These are phyloP conservation scores for Microdochium nivale DNA, from an alignment of 2,329 filamentous ascomycete species.

Conservation along the genomic window DNA sequence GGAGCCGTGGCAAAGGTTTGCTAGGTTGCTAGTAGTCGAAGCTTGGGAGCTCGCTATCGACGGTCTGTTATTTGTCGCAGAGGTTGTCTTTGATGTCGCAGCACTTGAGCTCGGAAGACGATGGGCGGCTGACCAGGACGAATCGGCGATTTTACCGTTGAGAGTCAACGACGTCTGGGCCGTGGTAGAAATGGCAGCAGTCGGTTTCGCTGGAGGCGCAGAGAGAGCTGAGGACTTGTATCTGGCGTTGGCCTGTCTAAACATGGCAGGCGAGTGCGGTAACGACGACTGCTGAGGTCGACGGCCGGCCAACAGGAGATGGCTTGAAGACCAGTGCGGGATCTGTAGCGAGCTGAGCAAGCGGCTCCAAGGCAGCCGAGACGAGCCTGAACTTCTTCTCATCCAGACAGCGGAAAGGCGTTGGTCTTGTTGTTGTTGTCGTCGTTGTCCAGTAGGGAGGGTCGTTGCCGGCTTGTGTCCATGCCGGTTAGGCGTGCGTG, in stretches of 20 bases:
- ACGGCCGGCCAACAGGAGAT: not conserved
- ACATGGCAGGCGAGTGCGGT: conserved; percentile 10
- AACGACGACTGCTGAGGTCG: not conserved
- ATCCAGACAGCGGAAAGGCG: not conserved
- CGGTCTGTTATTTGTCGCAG: conserved; percentile 5
- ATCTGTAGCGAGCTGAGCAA: not conserved
- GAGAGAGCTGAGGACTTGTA: conserved; percentile 28
- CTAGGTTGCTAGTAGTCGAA: conserved; percentile 20
- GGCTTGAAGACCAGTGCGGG: not conserved
- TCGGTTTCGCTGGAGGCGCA: conserved; percentile 13
- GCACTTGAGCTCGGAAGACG: conserved; percentile 23
- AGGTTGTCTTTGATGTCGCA: conserved; percentile 29
- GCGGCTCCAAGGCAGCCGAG: not conserved
- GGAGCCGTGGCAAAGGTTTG: conserved; percentile 33
- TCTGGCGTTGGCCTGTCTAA: conserved; percentile 15
- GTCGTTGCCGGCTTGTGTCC: not conserved
- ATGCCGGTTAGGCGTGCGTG: not conserved
- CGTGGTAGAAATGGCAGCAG: not conserved
- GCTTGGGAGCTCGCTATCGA: conserved; percentile 5
- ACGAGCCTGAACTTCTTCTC: not conserved
- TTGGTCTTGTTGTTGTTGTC: not conserved
- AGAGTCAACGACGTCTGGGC: conserved; percentile 19
- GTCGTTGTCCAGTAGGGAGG: not conserved
- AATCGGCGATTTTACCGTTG: conserved; percentile 40
- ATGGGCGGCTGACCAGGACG: conserved; percentile 35